phyloP scores from a whole-genome alignment of 495 filamentous ascomycete species.

The Penicillium paradoxum region DNA sequence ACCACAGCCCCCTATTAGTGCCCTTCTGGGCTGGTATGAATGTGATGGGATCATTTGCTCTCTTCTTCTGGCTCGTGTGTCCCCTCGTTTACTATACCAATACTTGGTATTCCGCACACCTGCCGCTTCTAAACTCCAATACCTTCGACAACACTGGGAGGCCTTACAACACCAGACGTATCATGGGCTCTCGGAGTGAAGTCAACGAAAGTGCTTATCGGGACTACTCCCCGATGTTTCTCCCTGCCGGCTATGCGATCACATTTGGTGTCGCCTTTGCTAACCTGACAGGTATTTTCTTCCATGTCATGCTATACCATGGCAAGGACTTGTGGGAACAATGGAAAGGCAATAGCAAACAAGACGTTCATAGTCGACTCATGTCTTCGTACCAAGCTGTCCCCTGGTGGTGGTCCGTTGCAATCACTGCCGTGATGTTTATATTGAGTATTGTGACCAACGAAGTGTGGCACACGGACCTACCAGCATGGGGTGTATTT shows the following conservation, averaged over 20 bases:
- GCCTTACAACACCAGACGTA: constrained; percentile 38
- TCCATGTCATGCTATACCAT: constrained; percentile 61
- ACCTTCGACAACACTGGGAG: constrained; percentile 45
- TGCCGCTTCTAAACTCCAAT: constrained; percentile 44
- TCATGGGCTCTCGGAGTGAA: constrained; percentile 37
- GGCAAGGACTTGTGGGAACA: constrained; percentile 57
- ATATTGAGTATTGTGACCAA: constrained; percentile 58
- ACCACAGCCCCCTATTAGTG: constrained; percentile 77
- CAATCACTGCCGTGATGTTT: constrained; percentile 47
- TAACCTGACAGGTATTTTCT: constrained; percentile 59
- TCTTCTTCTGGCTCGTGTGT: constrained; percentile 87
- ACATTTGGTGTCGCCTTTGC: constrained; percentile 70
- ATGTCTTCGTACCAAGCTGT: constrained; percentile 34
- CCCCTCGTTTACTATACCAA: constrained; percentile 69
- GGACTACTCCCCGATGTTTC: constrained; percentile 44
- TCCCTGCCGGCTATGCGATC: constrained; percentile 45
- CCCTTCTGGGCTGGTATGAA: constrained; percentile 92
- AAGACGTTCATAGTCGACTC: constrained; percentile 45
- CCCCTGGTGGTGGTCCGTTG: constrained; percentile 44
- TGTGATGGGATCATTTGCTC: constrained; percentile 74
- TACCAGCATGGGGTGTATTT: constrained; percentile 64
- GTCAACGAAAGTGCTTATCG: constrained; percentile 39
- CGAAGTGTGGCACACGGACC: constrained; percentile 58
- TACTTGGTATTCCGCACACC: constrained; percentile 55
- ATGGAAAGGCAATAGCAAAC: constrained; percentile 54